Base-by-base conservation (phyloP, 2,329 filamentous ascomycete genomes). In the Microdochium paspali region DNA sequence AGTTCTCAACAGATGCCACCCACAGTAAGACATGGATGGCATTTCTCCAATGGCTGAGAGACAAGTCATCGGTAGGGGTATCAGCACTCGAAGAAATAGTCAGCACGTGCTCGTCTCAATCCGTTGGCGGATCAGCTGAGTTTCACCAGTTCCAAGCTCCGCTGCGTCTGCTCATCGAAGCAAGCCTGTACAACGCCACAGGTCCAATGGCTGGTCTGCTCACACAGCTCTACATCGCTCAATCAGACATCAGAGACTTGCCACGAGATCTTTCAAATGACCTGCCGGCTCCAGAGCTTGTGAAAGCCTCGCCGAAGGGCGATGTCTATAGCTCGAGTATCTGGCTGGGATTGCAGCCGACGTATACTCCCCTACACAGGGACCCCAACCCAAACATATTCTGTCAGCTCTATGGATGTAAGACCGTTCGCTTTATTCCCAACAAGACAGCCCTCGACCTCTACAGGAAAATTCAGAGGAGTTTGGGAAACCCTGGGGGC, bases 351-450 rank as follows among this genome's bases (percentile, higher is more conserved):
- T 72, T 84, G 13, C 81, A 89, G 32, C 89, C 89, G 0, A 96
- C 90, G 0, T 90, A 89, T 56, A 96, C 93, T 1, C 90, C 93
- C 3, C 71, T 95, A 3, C 93, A 98, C 65, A 80, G 86, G 47
- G 93, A 98, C 58, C 93, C 93, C 0, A 97, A 97, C 58, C 89
- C 89, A 0, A 98, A 98, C 60, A 58, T 96, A 0, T 95, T 97
- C 61, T 80, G 87, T 43, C 93, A 98, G 65, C 65, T 97, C 12
- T 80, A 79, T 15, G 81, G 87, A 3, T 65, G 61, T 46, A 98
- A 98, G 65, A 62, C 69, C 0, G 71, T 96, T 15, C 75, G 90
- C n/a, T 61, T 96, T 12, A 72, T 91, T 49, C 67, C 73, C 4
- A 89, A 90, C 0, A 59, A 65, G 0, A 58, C 71, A 3, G 93